Evolutionary conservation across 176 grass and related monocot genomes (phyloP).

Genomic region (Hsuehochloa calcarea): DNA sequence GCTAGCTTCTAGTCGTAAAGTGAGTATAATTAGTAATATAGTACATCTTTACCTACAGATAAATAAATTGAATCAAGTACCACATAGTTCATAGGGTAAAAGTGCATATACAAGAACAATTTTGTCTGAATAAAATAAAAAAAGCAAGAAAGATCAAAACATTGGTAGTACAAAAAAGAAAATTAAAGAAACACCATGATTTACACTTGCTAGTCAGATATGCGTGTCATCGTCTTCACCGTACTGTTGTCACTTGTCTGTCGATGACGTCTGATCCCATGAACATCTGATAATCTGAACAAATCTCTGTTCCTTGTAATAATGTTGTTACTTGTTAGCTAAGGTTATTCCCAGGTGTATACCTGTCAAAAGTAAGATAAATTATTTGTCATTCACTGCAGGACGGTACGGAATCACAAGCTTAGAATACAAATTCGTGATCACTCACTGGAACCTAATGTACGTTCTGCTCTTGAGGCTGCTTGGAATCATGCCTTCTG

Average conservation of each 20-base stretch:
- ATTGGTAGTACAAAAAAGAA: neutral
- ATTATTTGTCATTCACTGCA: neutral
- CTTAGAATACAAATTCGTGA: neutral
- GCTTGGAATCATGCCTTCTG: slow-evolving; percentile 53
- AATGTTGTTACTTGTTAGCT: slow-evolving; percentile 18
- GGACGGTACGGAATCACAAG: neutral
- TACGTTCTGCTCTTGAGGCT: slow-evolving; percentile 46
- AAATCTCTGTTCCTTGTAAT: neutral
- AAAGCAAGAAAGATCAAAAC: neutral
- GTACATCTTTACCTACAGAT: neutral
- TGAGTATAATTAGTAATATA: too few relatives aligned
- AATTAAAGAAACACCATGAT: neutral
- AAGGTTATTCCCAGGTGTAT: slow-evolving; percentile 54
- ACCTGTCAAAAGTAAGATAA: slow-evolving; percentile 40
- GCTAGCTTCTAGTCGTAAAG: neutral
- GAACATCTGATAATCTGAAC: neutral
- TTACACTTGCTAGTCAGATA: neutral
- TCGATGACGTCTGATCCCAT: neutral
- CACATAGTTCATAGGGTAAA: neutral
- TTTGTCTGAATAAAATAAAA: neutral
- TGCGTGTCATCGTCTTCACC: neutral
- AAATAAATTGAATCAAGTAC: neutral
- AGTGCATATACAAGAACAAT: neutral
- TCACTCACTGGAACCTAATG: slow-evolving; percentile 58
- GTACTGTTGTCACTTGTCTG: neutral